Evolutionary conservation across 2,329 filamentous ascomycete genomes (phyloP).

Genomic region (Fusarium marasasianum): DNA sequence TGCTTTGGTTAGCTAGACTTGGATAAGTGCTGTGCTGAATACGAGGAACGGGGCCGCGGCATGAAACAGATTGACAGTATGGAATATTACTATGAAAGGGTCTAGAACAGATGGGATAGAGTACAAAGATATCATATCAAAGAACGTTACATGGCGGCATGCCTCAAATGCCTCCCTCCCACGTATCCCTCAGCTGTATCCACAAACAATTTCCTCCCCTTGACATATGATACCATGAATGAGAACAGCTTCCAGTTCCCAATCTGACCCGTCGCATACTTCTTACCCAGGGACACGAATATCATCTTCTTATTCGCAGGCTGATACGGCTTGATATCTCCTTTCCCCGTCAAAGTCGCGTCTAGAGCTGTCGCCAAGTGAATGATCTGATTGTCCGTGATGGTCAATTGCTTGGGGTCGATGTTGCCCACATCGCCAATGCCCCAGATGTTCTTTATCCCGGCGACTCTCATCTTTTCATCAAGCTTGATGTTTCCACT

Average conservation of each 20-base stretch:
- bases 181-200: conserved; percentile 46
- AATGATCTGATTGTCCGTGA: conserved; percentile 47
- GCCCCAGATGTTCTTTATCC: conserved; percentile 52
- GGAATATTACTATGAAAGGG: background rate
- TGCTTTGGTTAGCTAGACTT: background rate
- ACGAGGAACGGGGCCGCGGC: background rate
- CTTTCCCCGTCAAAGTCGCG: conserved; percentile 30
- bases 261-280: conserved; percentile 46
- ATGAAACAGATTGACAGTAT: background rate
- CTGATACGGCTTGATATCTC: conserved; percentile 21
- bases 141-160: conserved; percentile 40
- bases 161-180: conserved; percentile 41
- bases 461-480: conserved; percentile 44
- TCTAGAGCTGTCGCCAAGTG: conserved; percentile 47
- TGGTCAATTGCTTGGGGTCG: conserved; percentile 50
- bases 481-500: conserved; percentile 48
- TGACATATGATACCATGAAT: conserved; percentile 46
- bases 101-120: background rate
- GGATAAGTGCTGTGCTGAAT: background rate
- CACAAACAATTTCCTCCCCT: conserved; percentile 47
- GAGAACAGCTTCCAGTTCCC: conserved; percentile 47
- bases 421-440: conserved; percentile 55
- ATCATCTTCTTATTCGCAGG: conserved; percentile 42
- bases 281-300: conserved; percentile 43
- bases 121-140: background rate